These are phyloP conservation scores for Leishmania lainsoni DNA, from an alignment of 208 protist species.

Conservation along the genomic window DNA sequence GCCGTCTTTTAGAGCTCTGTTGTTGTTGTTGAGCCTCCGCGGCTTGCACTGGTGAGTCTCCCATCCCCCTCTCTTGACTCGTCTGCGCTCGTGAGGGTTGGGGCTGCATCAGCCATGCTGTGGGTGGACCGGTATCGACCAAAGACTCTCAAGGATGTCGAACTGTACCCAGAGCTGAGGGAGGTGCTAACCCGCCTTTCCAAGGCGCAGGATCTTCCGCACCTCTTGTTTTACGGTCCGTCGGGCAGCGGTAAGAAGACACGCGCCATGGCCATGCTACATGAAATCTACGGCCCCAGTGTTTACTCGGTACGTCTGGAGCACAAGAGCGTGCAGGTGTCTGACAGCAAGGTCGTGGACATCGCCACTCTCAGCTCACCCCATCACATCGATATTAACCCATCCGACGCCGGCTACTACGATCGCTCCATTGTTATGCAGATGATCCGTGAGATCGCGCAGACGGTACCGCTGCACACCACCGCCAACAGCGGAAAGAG, in stretches of 20 bases:
- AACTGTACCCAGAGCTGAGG: constrained; percentile 94
- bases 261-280: constrained; percentile 93
- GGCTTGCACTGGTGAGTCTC: background rate
- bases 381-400: constrained; percentile 99
- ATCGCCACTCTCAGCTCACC: constrained; percentile 95
- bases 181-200: constrained; percentile 90
- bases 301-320: constrained; percentile 89
- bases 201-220: constrained; percentile 92
- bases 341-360: constrained; percentile 95
- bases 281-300: constrained; percentile 94
- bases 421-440: constrained; percentile 98
- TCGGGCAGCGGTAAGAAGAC: constrained; percentile 97
- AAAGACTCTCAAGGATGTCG: constrained; percentile 92
- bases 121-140: constrained; percentile 99
- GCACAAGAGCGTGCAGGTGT: constrained; percentile 89
- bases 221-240: constrained; percentile 98
- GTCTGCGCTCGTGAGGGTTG: background rate
- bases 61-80: too few species aligned
- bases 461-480: constrained; percentile 87
- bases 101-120: constrained; percentile 76
- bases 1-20: background rate
- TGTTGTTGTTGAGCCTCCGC: background rate
- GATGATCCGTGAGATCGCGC: constrained; percentile 99
- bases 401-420: constrained; percentile 97
- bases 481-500: constrained; percentile 16